Evolutionary conservation across 192 early-diverging fungal genomes (phyloP).

Genomic region (Hyaloraphidium curvatum): DNA sequence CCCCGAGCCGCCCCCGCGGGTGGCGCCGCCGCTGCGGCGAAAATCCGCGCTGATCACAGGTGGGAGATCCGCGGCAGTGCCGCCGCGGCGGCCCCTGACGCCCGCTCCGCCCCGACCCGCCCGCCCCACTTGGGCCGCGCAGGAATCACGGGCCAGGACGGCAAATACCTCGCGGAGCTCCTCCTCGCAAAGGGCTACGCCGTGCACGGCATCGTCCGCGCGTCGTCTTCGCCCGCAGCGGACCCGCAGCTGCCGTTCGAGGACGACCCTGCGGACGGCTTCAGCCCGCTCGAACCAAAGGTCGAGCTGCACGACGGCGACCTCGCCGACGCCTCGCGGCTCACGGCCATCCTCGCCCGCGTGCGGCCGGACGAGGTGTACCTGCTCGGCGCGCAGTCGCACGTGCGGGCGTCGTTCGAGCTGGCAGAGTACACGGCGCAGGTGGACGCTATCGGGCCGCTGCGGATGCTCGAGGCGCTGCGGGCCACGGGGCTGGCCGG

Average conservation of each 20-base stretch:
- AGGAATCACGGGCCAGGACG: slow-evolving; percentile 71
- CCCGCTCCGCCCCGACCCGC: too few relatives aligned
- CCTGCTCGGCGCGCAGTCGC: slow-evolving; percentile 58
- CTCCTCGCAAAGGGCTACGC: slow-evolving; percentile 44
- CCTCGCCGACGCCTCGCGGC: slow-evolving; percentile 53
- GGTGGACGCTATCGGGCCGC: slow-evolving; percentile 57
- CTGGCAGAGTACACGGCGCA: slow-evolving; percentile 31
- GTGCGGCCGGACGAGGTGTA: slow-evolving; percentile 58
- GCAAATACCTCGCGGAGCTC: slow-evolving; percentile 53
- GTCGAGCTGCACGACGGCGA: slow-evolving; percentile 64
- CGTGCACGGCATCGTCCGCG: slow-evolving; percentile 60
- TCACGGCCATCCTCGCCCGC: slow-evolving; percentile 49
- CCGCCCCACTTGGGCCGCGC: too few relatives aligned
- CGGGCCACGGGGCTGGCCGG: slow-evolving; percentile 46
- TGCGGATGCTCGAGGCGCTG: slow-evolving; percentile 56
- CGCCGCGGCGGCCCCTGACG: too few relatives aligned
- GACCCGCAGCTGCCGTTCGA: slow-evolving; percentile 59
- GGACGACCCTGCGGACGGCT: slow-evolving; percentile 24
- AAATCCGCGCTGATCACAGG: too few relatives aligned
- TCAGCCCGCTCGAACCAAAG: slow-evolving; percentile 14
- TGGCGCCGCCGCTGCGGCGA: too few relatives aligned
- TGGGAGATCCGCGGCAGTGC: too few relatives aligned
- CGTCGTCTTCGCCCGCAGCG: slow-evolving; percentile 66
- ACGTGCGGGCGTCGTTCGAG: slow-evolving; percentile 43
- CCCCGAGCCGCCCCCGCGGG: too few relatives aligned